These are phyloP conservation scores for Dichotomopilus funicola DNA, from an alignment of 2,329 filamentous ascomycete species.

Conservation along the genomic window DNA sequence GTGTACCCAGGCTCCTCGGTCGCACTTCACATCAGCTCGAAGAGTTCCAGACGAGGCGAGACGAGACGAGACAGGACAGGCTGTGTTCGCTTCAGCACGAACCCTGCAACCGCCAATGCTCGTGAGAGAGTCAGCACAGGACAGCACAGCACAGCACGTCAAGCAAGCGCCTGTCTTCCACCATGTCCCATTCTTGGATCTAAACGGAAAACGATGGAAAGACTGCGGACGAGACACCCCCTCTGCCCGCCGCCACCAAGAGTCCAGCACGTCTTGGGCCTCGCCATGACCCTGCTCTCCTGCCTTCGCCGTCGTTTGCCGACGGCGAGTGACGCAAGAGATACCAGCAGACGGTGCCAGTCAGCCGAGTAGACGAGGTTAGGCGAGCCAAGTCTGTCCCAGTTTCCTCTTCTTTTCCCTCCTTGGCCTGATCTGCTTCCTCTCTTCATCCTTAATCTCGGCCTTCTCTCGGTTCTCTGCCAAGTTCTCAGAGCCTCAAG, in stretches of 20 bases:
- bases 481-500: conserved; percentile 40
- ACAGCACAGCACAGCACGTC: no score
- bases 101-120: neutral
- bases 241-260: no score
- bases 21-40: neutral
- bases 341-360: neutral
- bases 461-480: neutral
- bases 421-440: neutral
- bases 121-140: neutral
- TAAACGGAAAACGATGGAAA: no score
- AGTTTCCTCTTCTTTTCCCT: neutral
- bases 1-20: neutral
- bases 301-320: no score
- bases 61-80: neutral
- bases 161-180: no score
- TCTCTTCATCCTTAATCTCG: neutral
- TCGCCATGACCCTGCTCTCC: no score
- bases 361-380: neutral
- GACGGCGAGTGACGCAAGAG: no score
- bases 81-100: conserved; percentile 7
- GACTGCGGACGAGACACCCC: no score
- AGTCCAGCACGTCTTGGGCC: no score
- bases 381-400: neutral
- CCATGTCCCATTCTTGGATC: no score
- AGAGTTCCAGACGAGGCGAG: neutral